phyloP scores from a whole-genome alignment of 2,329 filamentous ascomycete species.

The Colletotrichum orbiculare region DNA sequence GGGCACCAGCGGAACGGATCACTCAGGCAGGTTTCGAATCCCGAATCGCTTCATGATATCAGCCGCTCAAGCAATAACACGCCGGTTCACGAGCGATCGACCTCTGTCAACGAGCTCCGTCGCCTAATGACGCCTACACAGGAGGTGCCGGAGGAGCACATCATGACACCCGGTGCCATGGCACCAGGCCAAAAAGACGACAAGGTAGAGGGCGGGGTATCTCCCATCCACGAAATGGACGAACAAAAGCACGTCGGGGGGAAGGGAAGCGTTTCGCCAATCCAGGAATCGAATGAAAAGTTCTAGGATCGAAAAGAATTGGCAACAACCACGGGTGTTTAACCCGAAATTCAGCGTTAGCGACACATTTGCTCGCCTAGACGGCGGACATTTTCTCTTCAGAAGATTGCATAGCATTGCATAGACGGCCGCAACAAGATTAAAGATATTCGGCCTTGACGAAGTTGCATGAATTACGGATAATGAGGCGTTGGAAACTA shows the following conservation, averaged over 20 bases:
- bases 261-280: slow-evolving; percentile 17
- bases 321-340: neutral
- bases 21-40: slow-evolving; percentile 33
- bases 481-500: slow-evolving; percentile 32
- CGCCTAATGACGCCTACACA: slow-evolving; percentile 40
- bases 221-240: slow-evolving; percentile 32
- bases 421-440: slow-evolving; percentile 11
- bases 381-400: neutral
- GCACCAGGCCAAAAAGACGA: slow-evolving; percentile 3
- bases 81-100: slow-evolving; percentile 11
- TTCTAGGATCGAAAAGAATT: neutral
- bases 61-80: slow-evolving; percentile 18
- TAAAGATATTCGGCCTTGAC: slow-evolving; percentile 8
- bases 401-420: slow-evolving; percentile 26
- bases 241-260: slow-evolving; percentile 19
- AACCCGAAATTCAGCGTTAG: neutral
- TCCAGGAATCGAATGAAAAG: slow-evolving; percentile 22
- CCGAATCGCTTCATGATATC: slow-evolving; percentile 29
- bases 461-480: slow-evolving; percentile 34
- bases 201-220: slow-evolving; percentile 14
- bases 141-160: slow-evolving; percentile 37
- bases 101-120: slow-evolving; percentile 29
- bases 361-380: neutral
- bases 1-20: slow-evolving; percentile 47
- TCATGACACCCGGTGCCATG: slow-evolving; percentile 26